Conservation (phyloP, 345 rosid genomes). For the Odontarrhena argentea region DNA sequence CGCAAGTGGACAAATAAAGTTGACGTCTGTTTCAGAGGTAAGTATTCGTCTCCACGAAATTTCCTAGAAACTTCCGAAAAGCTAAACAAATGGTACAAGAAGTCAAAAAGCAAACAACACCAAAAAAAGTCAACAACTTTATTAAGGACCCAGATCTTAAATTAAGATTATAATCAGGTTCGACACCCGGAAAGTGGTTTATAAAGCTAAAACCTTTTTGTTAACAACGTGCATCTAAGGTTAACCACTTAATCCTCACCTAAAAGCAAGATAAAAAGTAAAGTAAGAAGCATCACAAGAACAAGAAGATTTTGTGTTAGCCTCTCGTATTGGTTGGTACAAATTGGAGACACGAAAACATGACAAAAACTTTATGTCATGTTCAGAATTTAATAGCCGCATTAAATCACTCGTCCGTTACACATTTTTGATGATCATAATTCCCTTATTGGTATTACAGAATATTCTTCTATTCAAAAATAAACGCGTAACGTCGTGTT, state of each 20-base stretch:
- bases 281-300: background rate
- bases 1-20: constrained; percentile 41
- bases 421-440: background rate
- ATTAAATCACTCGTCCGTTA: constrained; percentile 19
- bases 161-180: background rate
- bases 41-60: constrained; percentile 29
- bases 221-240: background rate
- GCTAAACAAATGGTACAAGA: constrained; percentile 16
- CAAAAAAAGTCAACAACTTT: constrained; percentile 31
- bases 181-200: constrained; percentile 18
- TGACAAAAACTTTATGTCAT: constrained; percentile 12
- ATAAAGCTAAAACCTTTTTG: background rate
- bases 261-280: background rate
- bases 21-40: constrained; percentile 28
- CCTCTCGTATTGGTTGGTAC: background rate
- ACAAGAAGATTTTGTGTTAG: too few species aligned
- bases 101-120: constrained; percentile 21
- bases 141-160: constrained; percentile 4
- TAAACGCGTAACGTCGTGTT: constrained; percentile 27
- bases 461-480: constrained; percentile 5
- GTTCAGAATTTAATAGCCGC: constrained; percentile 11
- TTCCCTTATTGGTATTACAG: background rate
- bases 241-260: background rate
- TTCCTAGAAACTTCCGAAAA: constrained; percentile 34
- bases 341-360: constrained; percentile 29